Evolutionary conservation across 306 rosid genomes (phyloP).

Genomic region (Sicyos baderoa): DNA sequence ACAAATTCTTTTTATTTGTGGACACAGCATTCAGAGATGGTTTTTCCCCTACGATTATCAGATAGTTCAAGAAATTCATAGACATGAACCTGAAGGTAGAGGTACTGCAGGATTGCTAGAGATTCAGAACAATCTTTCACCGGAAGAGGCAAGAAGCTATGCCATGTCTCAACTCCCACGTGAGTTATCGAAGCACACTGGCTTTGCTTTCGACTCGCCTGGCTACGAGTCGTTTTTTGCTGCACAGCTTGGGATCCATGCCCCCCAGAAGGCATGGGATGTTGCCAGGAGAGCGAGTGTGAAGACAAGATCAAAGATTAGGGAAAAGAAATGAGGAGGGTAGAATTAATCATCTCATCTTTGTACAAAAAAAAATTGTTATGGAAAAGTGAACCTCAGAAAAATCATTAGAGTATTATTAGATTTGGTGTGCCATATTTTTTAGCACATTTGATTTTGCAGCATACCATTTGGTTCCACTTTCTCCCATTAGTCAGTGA

Average conservation of each 20-base stretch:
- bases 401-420: conserved; percentile 2
- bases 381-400: conserved; percentile 2
- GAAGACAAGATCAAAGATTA: conserved; percentile 42
- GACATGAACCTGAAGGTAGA: conserved; percentile 52
- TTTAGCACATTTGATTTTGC: conserved; percentile 12
- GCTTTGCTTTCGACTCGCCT: conserved; percentile 92
- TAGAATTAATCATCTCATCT: conserved; percentile 21
- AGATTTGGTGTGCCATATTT: conserved; percentile 19
- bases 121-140: conserved; percentile 51
- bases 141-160: conserved; percentile 66
- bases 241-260: conserved; percentile 59
- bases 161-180: conserved; percentile 79
- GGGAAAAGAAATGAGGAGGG: conserved; percentile 35
- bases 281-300: conserved; percentile 94
- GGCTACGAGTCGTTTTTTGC: conserved; percentile 93
- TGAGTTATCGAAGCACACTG: conserved; percentile 72
- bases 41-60: conserved; percentile 90
- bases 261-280: conserved; percentile 95
- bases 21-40: conserved; percentile 84
- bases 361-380: conserved; percentile 44
- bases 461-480: background rate
- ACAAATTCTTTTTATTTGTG: background rate
- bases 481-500: background rate
- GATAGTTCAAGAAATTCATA: conserved; percentile 79
- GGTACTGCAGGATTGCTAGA: conserved; percentile 55